phyloP scores from a whole-genome alignment of 106 monocot species.

The Dendrobium catenatum region DNA sequence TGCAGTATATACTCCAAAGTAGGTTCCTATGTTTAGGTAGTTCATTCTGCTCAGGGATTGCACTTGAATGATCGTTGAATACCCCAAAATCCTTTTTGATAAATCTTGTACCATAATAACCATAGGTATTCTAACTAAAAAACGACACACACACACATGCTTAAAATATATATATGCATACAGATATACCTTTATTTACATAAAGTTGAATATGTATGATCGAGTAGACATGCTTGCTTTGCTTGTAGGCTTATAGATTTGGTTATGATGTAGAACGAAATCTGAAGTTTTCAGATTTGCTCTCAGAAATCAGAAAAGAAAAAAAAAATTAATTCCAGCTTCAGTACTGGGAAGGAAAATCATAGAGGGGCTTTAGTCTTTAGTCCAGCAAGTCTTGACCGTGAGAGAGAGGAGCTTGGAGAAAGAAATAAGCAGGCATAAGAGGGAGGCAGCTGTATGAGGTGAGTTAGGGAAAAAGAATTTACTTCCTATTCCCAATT shows the following conservation, averaged over 20 bases:
- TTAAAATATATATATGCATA: background rate
- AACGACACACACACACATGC: background rate
- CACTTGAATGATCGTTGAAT: background rate
- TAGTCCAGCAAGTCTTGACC: no score
- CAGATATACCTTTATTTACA: background rate
- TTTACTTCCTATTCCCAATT: no score
- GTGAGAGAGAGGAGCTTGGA: no score
- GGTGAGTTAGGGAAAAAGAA: no score
- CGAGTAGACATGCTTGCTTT: background rate
- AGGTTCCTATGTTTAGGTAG: background rate
- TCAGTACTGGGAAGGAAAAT: no score
- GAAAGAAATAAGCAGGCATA: no score
- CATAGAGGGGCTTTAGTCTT: no score
- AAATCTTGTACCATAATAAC: background rate
- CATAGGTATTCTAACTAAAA: background rate
- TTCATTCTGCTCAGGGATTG: background rate
- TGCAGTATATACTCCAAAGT: background rate
- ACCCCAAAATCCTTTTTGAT: background rate
- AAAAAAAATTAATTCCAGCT: no score
- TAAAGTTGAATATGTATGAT: background rate
- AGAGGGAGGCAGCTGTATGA: no score
- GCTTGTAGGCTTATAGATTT: background rate
- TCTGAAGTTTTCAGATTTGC: no score
- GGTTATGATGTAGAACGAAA: no score
- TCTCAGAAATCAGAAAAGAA: no score